phyloP scores from a whole-genome alignment of 2,329 filamentous ascomycete genomes.

The Paecilomyces sp. region DNA sequence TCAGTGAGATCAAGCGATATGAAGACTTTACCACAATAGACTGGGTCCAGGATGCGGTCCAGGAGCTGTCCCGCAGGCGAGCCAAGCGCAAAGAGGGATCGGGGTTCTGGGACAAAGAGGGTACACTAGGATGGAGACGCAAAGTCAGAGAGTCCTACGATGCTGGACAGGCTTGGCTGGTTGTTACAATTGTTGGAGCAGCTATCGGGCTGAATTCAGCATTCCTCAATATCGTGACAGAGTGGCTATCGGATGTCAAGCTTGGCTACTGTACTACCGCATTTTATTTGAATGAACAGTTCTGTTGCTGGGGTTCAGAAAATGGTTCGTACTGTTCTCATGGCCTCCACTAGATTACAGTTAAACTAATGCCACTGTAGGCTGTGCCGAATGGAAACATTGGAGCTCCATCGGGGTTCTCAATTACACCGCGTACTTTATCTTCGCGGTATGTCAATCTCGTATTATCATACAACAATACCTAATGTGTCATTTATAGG shows the following conservation, averaged over 20 bases:
- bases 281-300: constrained; percentile 95
- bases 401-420: constrained; percentile 74
- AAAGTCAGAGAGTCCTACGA: constrained; percentile 83
- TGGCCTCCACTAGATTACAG: neutral
- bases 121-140: constrained; percentile 70
- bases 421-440: constrained; percentile 84
- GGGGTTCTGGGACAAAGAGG: constrained; percentile 62
- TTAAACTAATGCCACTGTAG: constrained; percentile 30
- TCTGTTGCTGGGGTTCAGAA: constrained; percentile 96
- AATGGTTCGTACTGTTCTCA: constrained; percentile 48
- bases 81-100: constrained; percentile 65
- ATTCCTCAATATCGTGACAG: constrained; percentile 88
- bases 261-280: constrained; percentile 90
- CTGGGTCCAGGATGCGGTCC: constrained; percentile 95
- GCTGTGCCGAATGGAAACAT: constrained; percentile 78
- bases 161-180: constrained; percentile 95
- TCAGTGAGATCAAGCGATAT: constrained; percentile 95
- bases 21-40: constrained; percentile 97
- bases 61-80: constrained; percentile 77
- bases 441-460: constrained; percentile 60
- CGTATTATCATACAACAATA: neutral
- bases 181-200: constrained; percentile 84
- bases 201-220: constrained; percentile 91
- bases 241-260: constrained; percentile 95
- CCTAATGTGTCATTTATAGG: constrained; percentile 36